Evolutionary conservation across 2,329 filamentous ascomycete genomes (phyloP).

Genomic region (Talaromyces piceae): DNA sequence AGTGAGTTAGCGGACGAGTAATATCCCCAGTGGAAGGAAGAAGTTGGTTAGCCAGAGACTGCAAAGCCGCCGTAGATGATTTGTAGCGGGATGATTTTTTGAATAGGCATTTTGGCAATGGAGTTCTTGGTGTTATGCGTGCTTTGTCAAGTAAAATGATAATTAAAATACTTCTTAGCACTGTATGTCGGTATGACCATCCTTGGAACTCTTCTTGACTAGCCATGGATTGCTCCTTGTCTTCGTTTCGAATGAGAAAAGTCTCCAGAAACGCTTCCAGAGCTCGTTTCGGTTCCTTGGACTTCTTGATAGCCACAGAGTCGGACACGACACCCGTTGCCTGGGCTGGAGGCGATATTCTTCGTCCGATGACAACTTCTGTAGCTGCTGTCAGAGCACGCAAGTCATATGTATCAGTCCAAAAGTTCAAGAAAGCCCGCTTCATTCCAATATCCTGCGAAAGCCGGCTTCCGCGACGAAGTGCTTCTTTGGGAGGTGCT

Average conservation of each 20-base stretch:
- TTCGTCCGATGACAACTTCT: constrained; percentile 54
- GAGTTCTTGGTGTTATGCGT: constrained; percentile 31
- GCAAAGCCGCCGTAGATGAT: constrained; percentile 48
- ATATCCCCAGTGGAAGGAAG: constrained; percentile 54
- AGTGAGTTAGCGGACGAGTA: constrained; percentile 46
- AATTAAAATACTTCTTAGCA: constrained; percentile 53
- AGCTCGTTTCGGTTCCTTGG: constrained; percentile 31
- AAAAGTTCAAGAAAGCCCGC: constrained; percentile 50
- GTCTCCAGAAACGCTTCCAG: constrained; percentile 49
- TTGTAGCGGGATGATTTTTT: constrained; percentile 46
- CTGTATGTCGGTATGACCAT: constrained; percentile 46
- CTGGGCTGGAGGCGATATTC: constrained; percentile 23
- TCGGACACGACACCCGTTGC: constrained; percentile 2
- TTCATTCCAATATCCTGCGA: constrained; percentile 52
- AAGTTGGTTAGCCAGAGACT: constrained; percentile 46
- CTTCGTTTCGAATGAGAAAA: constrained; percentile 53
- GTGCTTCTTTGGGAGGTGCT: constrained; percentile 46
- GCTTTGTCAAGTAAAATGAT: constrained; percentile 52
- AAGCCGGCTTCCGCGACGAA: constrained; percentile 40
- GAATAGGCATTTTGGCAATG: constrained; percentile 42
- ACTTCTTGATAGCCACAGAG: constrained; percentile 7
- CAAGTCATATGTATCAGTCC: constrained; percentile 51
- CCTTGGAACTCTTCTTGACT: constrained; percentile 11
- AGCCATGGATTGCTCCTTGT: constrained; percentile 29
- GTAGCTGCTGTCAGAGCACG: constrained; percentile 44